Percentiles rank a stretch among this genome's conserved stretches.
phyloP scores from a whole-genome alignment of 2,329 filamentous ascomycete species.

The Curvularia hawaiiensis region DNA sequence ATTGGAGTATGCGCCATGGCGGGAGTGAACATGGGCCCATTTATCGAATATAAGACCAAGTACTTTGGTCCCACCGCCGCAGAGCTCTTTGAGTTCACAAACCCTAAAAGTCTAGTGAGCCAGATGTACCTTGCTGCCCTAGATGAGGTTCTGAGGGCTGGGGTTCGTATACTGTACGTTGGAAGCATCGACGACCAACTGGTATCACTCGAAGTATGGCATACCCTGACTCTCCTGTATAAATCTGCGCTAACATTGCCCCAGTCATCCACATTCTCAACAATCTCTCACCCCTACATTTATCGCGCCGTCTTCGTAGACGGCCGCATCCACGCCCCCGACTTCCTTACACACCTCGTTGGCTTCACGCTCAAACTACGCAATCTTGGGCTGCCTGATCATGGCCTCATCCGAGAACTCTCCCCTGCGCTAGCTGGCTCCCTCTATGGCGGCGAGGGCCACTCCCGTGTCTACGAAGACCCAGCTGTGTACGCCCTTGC shows the following conservation, averaged over 20 bases:
- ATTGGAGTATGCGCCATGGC: slow-evolving; percentile 90
- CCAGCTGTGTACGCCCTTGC: slow-evolving; percentile 75
- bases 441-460: slow-evolving; percentile 89
- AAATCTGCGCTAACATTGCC: slow-evolving; percentile 56
- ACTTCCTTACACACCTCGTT: slow-evolving; percentile 91
- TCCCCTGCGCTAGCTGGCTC: slow-evolving; percentile 87
- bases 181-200: slow-evolving; percentile 97
- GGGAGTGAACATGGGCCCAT: slow-evolving; percentile 91
- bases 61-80: slow-evolving; percentile 90
- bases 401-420: slow-evolving; percentile 89
- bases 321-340: slow-evolving; percentile 85
- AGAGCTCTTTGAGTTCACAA: slow-evolving; percentile 92
- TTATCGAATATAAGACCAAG: slow-evolving; percentile 87
- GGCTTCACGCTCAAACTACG: slow-evolving; percentile 92
- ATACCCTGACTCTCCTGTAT: background rate
- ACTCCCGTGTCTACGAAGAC: slow-evolving; percentile 92
- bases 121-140: slow-evolving; percentile 79
- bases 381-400: slow-evolving; percentile 90
- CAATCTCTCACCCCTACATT: slow-evolving; percentile 87
- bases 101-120: slow-evolving; percentile 80
- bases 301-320: slow-evolving; percentile 97
- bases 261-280: slow-evolving; percentile 82
- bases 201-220: slow-evolving; percentile 80
- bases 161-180: slow-evolving; percentile 83
- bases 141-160: slow-evolving; percentile 74